Evolutionary conservation across 768 basidiomycete genomes (phyloP).

Genomic region (Pisolithus tinctorius): DNA sequence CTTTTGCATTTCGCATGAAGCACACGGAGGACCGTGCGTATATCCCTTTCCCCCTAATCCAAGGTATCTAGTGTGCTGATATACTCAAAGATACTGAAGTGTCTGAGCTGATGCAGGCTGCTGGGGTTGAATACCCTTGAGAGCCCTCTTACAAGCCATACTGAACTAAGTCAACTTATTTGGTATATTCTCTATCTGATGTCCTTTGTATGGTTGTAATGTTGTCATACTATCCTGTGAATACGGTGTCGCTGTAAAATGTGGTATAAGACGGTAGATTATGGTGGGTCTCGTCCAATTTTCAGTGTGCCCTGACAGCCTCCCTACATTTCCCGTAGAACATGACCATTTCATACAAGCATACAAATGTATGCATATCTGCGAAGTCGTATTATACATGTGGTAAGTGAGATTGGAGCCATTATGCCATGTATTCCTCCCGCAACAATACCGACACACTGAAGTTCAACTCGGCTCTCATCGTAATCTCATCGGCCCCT

Average conservation of each 20-base stretch:
- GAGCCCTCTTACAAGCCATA: not conserved
- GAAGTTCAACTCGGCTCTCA: slow-evolving; percentile 27
- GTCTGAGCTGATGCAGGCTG: slow-evolving; percentile 32
- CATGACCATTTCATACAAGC: no score
- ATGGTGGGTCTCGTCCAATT: no score
- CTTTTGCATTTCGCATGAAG: slow-evolving; percentile 51
- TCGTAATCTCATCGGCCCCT: slow-evolving; percentile 13
- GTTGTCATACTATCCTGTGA: no score
- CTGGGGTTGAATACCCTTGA: slow-evolving; percentile 30
- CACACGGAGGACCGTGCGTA: slow-evolving; percentile 51
- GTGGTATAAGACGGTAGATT: no score
- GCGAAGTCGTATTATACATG: no score
- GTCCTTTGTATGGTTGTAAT: no score
- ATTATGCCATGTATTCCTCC: slow-evolving; percentile 28
- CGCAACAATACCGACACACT: slow-evolving; percentile 38
- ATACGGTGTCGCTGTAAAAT: no score
- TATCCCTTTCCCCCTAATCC: not conserved
- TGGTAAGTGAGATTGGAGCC: not conserved
- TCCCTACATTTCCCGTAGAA: no score
- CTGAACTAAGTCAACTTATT: no score
- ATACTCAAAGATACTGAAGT: slow-evolving; percentile 46
- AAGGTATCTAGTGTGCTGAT: not conserved
- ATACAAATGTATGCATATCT: no score
- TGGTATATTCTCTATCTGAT: no score
- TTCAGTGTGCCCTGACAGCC: no score